Conservation (phyloP, 2,329 filamentous ascomycete species). For the Lachnellula occidentalis region DNA sequence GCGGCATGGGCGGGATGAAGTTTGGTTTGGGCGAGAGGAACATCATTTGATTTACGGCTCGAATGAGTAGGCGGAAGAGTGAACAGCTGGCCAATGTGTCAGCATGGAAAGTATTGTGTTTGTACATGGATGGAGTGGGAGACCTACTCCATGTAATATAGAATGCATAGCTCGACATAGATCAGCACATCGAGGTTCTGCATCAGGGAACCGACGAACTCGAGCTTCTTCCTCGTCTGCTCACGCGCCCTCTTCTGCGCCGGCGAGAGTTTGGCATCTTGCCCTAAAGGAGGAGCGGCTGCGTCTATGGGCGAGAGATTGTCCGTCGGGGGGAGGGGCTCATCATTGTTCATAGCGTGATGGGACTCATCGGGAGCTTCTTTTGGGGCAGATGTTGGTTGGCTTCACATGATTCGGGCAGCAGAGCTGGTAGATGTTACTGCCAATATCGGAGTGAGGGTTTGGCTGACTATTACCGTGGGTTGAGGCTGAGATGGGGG, state of each 20-base stretch:
- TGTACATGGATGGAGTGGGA: neutral
- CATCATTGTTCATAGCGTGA: slow-evolving; percentile 47
- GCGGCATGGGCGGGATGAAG: slow-evolving; percentile 50
- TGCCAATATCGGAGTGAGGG: neutral
- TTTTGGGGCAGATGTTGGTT: slow-evolving; percentile 4
- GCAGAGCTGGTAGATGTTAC: neutral
- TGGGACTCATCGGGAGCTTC: slow-evolving; percentile 27
- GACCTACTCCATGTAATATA: slow-evolving; percentile 67
- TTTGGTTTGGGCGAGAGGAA: slow-evolving; percentile 56
- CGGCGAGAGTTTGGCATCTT: slow-evolving; percentile 16
- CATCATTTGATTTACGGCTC: slow-evolving; percentile 53
- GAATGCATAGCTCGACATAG: slow-evolving; percentile 56
- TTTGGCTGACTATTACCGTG: neutral
- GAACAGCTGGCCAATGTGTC: slow-evolving; percentile 47
- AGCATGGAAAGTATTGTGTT: neutral
- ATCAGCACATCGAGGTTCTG: slow-evolving; percentile 57
- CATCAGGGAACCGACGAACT: slow-evolving; percentile 56
- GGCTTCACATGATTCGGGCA: slow-evolving; percentile 20
- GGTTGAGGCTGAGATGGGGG: neutral
- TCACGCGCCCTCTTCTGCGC: slow-evolving; percentile 32
- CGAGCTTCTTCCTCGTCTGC: slow-evolving; percentile 45
- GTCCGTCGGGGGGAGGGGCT: slow-evolving; percentile 25
- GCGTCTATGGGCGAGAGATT: slow-evolving; percentile 13
- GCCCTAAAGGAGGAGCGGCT: neutral
- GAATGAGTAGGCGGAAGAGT: slow-evolving; percentile 55